Evolutionary conservation across 805 yeast genomes (phyloP), one percentile per base, ranked within the genome.

Genomic region (Torulaspora quercuum): DNA sequence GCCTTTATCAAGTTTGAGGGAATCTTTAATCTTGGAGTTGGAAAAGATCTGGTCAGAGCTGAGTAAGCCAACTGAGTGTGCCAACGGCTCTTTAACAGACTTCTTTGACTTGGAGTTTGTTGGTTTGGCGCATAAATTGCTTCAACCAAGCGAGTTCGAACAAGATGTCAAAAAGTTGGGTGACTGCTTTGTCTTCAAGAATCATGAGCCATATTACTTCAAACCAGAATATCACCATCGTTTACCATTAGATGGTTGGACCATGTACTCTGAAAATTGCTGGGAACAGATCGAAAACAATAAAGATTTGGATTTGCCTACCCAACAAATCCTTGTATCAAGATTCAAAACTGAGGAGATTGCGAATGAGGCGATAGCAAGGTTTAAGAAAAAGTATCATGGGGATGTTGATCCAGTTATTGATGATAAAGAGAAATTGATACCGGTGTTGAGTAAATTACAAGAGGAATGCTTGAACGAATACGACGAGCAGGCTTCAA

Each of bases 181-280:
- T 22, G 79, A 76, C 44, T 63, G 76, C 24, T 77, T 90, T 42
- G 60, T 67, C 10, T 60, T 59, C 20, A 46, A 39, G 6, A 29
- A 49, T 3, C 37, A 45, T 11, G 47, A 52, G 3, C 44, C 55
- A 18, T 39, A 52, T 5, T 67, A 80, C 22, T 86, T 88, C 67
- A 73, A 76, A 41, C 70, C 74, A 2, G 70, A 76, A 31, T 89
- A 87, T 58, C 95, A 86, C 55, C 88, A 92, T 48, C 70, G 73
- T 31, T 78, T 92, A 38, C 98, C 98, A 7, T 70, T 90, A 35
- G 98, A 92, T 63, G 97, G 97, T 15, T 92, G 98, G 97, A 74
- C 90, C 3, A 63, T 88, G 59, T 92, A 92, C 52, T 88, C 96
- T 1, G 81, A 78, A 37, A 83, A 80, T 54, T 80, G 95, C 48